Conservation (phyloP, 164 flowering plant species). For the Chimonanthus salicifolius region DNA sequence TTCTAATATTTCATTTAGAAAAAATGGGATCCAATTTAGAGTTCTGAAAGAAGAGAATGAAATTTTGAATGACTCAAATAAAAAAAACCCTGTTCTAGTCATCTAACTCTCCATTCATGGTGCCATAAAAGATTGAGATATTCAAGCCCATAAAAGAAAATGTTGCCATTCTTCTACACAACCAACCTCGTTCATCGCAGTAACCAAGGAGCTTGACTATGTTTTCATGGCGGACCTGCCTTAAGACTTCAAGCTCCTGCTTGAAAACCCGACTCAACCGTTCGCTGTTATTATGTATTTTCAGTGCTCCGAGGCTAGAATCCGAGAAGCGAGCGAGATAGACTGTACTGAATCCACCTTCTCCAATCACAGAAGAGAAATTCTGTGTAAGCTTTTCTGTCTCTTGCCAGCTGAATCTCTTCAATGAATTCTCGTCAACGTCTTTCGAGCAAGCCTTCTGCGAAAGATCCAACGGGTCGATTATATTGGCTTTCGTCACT, state of each 20-base stretch:
- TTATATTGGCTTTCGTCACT: slow-evolving; percentile 5
- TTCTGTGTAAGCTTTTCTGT: slow-evolving; percentile 33
- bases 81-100: too few relatives aligned
- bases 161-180: neutral
- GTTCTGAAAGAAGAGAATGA: too few relatives aligned
- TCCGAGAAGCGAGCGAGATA: slow-evolving; percentile 42
- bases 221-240: slow-evolving; percentile 37
- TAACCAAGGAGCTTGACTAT: slow-evolving; percentile 68
- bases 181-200: slow-evolving; percentile 47
- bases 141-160: too few relatives aligned
- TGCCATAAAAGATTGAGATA: too few relatives aligned
- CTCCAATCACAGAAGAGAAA: slow-evolving; percentile 48
- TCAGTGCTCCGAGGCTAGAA: slow-evolving; percentile 44
- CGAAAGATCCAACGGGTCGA: neutral
- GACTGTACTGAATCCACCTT: slow-evolving; percentile 74
- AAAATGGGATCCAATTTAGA: too few relatives aligned
- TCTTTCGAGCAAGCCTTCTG: neutral
- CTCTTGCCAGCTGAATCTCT: slow-evolving; percentile 51
- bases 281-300: slow-evolving; percentile 45
- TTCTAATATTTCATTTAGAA: too few relatives aligned
- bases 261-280: slow-evolving; percentile 45
- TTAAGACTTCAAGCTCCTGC: slow-evolving; percentile 58
- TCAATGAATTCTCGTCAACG: slow-evolving; percentile 4
- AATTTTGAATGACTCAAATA: too few relatives aligned
- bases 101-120: too few relatives aligned